These are phyloP conservation scores for Sclerotinia minor DNA, from an alignment of 2,329 filamentous ascomycete genomes.

Conservation along the genomic window DNA sequence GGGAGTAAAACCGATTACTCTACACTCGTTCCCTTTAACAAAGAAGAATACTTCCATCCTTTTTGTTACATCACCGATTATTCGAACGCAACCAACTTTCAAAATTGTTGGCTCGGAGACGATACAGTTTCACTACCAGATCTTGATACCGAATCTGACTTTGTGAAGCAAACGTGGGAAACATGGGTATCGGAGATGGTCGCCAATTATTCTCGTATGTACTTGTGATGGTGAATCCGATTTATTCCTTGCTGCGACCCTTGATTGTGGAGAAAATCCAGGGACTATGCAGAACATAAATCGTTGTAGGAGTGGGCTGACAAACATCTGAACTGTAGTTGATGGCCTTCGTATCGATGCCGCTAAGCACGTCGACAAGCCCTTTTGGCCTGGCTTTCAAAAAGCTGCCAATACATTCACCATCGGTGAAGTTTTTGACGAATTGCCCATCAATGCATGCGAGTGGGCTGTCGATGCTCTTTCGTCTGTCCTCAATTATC, in stretches of 20 bases:
- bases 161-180: slow-evolving; percentile 27
- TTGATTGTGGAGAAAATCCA: slow-evolving; percentile 16
- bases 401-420: slow-evolving; percentile 56
- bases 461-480: slow-evolving; percentile 26
- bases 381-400: slow-evolving; percentile 57
- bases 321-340: slow-evolving; percentile 28
- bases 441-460: slow-evolving; percentile 49
- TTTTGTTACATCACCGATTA: slow-evolving; percentile 40
- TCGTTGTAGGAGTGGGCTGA: background rate
- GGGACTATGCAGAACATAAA: slow-evolving; percentile 51
- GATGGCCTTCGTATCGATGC: slow-evolving; percentile 53
- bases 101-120: slow-evolving; percentile 28
- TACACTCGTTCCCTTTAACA: slow-evolving; percentile 30
- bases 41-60: slow-evolving; percentile 28
- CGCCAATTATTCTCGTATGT: slow-evolving; percentile 31
- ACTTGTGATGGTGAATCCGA: slow-evolving; percentile 43
- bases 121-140: slow-evolving; percentile 49
- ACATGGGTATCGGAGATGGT: slow-evolving; percentile 29
- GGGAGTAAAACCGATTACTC: slow-evolving; percentile 28
- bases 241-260: slow-evolving; percentile 48
- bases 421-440: slow-evolving; percentile 60
- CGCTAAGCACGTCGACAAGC: slow-evolving; percentile 48
- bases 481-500: slow-evolving; percentile 31
- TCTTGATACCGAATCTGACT: slow-evolving; percentile 42
- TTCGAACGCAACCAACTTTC: slow-evolving; percentile 41